A percentile compares a stretch with the other conserved stretches of the same genome.
Conservation (phyloP, 805 yeast species). For the Cyberlindnera sargentensis region DNA sequence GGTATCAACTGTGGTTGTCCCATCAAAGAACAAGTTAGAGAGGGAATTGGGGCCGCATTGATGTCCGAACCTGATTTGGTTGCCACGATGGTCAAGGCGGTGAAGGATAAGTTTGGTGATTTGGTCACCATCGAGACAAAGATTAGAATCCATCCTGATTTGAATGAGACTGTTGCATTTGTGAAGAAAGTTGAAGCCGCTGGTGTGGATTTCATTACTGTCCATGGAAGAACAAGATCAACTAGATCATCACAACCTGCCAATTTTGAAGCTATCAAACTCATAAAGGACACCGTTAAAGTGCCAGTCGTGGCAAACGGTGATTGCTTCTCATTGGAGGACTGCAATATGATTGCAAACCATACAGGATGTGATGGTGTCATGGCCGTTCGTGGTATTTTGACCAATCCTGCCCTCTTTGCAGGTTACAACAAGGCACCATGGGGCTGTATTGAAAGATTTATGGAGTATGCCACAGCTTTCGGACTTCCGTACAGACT, state of each 20-base stretch:
- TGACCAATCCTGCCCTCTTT: conserved; percentile 84
- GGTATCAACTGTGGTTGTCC: conserved; percentile 98
- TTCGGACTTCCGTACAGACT: conserved; percentile 83
- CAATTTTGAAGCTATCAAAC: conserved; percentile 71
- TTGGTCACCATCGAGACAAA: conserved; percentile 80
- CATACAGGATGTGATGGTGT: conserved; percentile 82
- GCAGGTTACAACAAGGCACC: conserved; percentile 70
- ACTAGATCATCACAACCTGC: conserved; percentile 85
- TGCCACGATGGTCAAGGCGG: conserved; percentile 76
- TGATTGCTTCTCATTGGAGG: conserved; percentile 71
- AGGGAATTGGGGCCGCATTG: conserved; percentile 95
- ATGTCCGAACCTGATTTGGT: conserved; percentile 80
- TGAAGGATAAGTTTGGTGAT: conserved; percentile 67
- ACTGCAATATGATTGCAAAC: conserved; percentile 54
- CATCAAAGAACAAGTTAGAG: conserved; percentile 86
- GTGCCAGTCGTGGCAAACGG: conserved; percentile 97
- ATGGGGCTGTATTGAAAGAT: conserved; percentile 83
- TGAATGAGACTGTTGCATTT: conserved; percentile 63
- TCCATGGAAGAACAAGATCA: conserved; percentile 84
- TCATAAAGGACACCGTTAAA: conserved; percentile 39
- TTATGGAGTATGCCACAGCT: conserved; percentile 70
- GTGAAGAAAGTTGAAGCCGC: conserved; percentile 71
- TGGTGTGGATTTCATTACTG: conserved; percentile 91
- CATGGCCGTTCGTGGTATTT: conserved; percentile 89
- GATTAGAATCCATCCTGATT: conserved; percentile 78